A percentile compares a stretch with the other conserved stretches of the same genome.
phyloP scores from a whole-genome alignment of 495 filamentous ascomycete genomes.

The Chaetomium tenue region DNA sequence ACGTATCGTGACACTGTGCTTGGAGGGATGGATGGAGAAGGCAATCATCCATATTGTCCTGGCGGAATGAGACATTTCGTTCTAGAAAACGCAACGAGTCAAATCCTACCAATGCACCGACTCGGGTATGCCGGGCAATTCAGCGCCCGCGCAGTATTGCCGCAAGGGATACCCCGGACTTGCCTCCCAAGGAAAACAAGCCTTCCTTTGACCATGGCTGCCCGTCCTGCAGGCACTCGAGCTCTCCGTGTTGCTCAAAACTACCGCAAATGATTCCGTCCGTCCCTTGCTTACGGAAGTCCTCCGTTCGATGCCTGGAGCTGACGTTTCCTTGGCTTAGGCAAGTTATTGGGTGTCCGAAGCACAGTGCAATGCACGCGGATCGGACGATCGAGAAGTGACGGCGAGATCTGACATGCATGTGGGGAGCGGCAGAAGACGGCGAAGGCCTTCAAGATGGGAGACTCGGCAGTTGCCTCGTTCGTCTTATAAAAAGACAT shows the following conservation, averaged over 20 bases:
- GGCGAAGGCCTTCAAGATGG: background rate
- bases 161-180: background rate
- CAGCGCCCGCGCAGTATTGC: too few species aligned
- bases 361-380: background rate
- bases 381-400: background rate
- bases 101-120: too few species aligned
- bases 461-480: background rate
- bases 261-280: background rate
- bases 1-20: background rate
- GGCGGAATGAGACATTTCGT: conserved; percentile 15
- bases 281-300: background rate
- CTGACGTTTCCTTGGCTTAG: background rate
- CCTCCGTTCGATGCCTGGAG: background rate
- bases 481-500: background rate
- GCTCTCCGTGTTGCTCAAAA: background rate
- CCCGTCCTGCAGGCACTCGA: background rate
- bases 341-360: background rate
- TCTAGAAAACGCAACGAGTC: conserved; percentile 17
- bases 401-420: background rate
- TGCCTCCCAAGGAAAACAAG: background rate
- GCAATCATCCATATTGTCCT: conserved; percentile 6
- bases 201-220: too few species aligned
- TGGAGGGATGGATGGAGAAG: background rate
- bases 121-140: background rate
- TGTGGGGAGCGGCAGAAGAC: background rate